A percentile compares a stretch with the other conserved stretches of the same genome.
phyloP scores from a whole-genome alignment of 805 yeast species.

The Barnettozyma salicaria region DNA sequence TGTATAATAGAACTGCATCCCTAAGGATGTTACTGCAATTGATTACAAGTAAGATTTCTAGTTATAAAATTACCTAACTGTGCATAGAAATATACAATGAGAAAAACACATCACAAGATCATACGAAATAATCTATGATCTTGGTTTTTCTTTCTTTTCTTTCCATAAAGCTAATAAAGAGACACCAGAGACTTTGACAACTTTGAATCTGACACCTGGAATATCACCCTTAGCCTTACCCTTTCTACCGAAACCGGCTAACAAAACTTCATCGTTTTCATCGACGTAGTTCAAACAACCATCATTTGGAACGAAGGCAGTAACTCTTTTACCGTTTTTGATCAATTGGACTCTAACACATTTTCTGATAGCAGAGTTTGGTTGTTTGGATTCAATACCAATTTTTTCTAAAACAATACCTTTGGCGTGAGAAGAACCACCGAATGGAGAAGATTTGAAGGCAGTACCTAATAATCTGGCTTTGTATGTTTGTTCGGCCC shows the following conservation, averaged over 20 bases:
- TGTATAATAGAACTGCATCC: background rate
- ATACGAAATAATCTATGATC: slow-evolving; percentile 59
- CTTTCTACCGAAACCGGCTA: slow-evolving; percentile 99
- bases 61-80: slow-evolving; percentile 16
- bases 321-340: slow-evolving; percentile 99
- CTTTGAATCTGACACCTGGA: slow-evolving; percentile 99
- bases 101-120: slow-evolving; percentile 13
- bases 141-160: slow-evolving; percentile 99
- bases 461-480: slow-evolving; percentile 99
- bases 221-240: slow-evolving; percentile 99
- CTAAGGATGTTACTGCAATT: too few species aligned
- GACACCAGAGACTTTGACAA: slow-evolving; percentile 99
- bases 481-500: slow-evolving; percentile 99
- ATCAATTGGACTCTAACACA: slow-evolving; percentile 99
- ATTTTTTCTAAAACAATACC: slow-evolving; percentile 99
- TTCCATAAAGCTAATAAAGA: slow-evolving; percentile 99
- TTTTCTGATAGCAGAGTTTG: slow-evolving; percentile 99
- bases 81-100: slow-evolving; percentile 27
- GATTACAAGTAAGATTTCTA: background rate
- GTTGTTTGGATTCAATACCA: slow-evolving; percentile 99
- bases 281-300: slow-evolving; percentile 99
- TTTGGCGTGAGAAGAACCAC: slow-evolving; percentile 99
- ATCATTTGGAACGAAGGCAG: slow-evolving; percentile 99
- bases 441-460: slow-evolving; percentile 99
- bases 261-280: slow-evolving; percentile 98